These are phyloP conservation scores for Candida pseudoviswanathii DNA, from an alignment of 1,139 yeast genomes.

Conservation along the genomic window DNA sequence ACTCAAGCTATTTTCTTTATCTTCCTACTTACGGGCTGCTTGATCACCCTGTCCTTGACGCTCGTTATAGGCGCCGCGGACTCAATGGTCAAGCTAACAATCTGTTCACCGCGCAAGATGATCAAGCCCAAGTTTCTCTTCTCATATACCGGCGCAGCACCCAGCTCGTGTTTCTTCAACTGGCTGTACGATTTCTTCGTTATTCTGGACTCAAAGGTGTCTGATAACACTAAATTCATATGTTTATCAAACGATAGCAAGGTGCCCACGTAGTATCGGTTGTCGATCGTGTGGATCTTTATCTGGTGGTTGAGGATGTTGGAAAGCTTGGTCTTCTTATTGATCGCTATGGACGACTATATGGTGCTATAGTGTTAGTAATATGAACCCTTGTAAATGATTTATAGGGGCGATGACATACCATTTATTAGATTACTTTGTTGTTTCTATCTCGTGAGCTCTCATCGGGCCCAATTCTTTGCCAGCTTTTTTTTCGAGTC, in stretches of 20 bases:
- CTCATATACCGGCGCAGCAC: slow-evolving; percentile 42
- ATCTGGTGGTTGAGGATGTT: slow-evolving; percentile 76
- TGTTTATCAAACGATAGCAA: slow-evolving; percentile 87
- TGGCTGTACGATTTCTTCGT: slow-evolving; percentile 59
- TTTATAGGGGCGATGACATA: background rate
- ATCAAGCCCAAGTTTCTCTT: slow-evolving; percentile 79
- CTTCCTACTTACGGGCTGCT: slow-evolving; percentile 27
- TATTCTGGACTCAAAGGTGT: slow-evolving; percentile 80
- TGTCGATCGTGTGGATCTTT: slow-evolving; percentile 72
- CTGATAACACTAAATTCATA: slow-evolving; percentile 83
- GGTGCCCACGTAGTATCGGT: slow-evolving; percentile 75
- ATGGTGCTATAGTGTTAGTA: background rate
- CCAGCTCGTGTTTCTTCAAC: slow-evolving; percentile 28
- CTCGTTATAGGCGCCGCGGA: slow-evolving; percentile 66
- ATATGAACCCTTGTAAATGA: background rate
- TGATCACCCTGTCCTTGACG: slow-evolving; percentile 43
- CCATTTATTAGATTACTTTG: background rate
- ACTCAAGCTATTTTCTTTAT: slow-evolving; percentile 14
- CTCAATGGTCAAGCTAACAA: slow-evolving; percentile 81
- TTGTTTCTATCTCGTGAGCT: no score
- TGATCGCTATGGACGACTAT: slow-evolving; percentile 21
- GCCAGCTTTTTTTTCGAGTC: no score
- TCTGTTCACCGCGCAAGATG: slow-evolving; percentile 85
- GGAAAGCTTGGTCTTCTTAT: slow-evolving; percentile 57
- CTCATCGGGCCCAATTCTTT: no score